Evolutionary conservation across 768 basidiomycete genomes (phyloP), one percentile per base, ranked within the genome.

Genomic region (Phlebiopsis gigantea): DNA sequence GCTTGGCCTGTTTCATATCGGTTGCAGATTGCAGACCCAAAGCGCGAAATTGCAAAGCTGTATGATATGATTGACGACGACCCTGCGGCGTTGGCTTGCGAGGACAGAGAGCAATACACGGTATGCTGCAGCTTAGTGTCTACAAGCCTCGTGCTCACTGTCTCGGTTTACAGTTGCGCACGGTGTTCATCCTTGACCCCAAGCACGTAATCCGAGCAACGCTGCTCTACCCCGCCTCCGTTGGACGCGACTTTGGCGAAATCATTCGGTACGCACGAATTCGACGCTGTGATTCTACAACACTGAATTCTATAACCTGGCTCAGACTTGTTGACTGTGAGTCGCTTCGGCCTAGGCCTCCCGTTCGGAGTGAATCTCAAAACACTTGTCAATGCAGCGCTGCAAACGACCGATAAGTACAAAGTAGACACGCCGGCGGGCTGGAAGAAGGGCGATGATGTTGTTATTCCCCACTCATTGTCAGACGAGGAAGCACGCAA

Each of bases 31-130:
- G 97, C 92, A 43, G 97, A 99, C 70, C 79, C 81, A 22, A 87
- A 93, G 66, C 81, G 96, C 71, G 86, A 81, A 67, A 80, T 98
- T 46, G 87, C 93, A 10, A 82, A 79, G 44, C 73, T 92, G 57
- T 96, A 96, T 67, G 95, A 97, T 66, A 98, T 98, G 96, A 79
- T 98, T 56, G 97, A 98, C 70, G 81, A 88, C 68, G 89, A 93
- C 71, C 96, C 98, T 72, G 81, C 85, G 44, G 94, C 93, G 53
- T 98, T 93, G 73, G 79, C 82, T 42, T 88, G 91, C 70, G 74
- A 73, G 34, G 91, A 90, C 71, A 91, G 94, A 48, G 79, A 98
- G 42, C 95, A 95, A 22, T 93, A 97, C 77, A 98, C 96, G 46
- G 93, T 86, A 56, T 45, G 56, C 57, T 59, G 55, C 21, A 55